A percentile compares a stretch with the other conserved stretches of the same genome.
Evolutionary conservation across 2,329 filamentous ascomycete species (phyloP).

Genomic region (Gliomastix tumulicola): DNA sequence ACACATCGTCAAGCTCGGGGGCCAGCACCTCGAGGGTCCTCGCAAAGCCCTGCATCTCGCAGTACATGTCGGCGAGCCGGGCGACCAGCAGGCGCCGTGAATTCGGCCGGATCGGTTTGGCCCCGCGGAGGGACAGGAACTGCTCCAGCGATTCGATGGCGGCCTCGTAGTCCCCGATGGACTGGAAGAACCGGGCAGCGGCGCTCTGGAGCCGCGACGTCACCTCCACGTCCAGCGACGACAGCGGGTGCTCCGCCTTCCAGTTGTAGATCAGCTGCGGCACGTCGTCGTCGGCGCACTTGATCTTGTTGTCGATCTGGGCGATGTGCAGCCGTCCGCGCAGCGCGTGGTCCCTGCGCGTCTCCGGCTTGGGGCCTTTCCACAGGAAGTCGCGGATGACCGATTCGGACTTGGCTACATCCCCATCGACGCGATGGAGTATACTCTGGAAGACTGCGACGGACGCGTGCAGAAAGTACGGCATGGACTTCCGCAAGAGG

Average conservation of each 20-base stretch:
- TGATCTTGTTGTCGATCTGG: constrained; percentile 24
- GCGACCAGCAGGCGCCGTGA: constrained; percentile 16
- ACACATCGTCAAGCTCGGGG: constrained; percentile 11
- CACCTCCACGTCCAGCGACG: constrained; percentile 22
- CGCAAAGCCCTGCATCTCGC: constrained; percentile 15
- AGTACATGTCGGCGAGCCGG: constrained; percentile 18
- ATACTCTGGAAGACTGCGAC: constrained; percentile 22
- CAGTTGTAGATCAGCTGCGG: constrained; percentile 20
- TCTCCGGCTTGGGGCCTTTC: constrained; percentile 6
- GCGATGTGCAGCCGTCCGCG: constrained; percentile 23
- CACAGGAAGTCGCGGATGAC: constrained; percentile 15
- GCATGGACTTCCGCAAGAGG: constrained; percentile 17
- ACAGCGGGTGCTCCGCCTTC: constrained; percentile 18
- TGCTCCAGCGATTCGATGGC: constrained; percentile 21
- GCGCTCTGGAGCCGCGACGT: constrained; percentile 21
- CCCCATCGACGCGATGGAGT: constrained; percentile 15
- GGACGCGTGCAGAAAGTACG: constrained; percentile 21
- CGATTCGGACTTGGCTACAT: constrained; percentile 14
- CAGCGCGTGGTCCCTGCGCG: constrained; percentile 17
- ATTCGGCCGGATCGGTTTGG: constrained; percentile 15
- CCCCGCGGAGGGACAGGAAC: constrained; percentile 13
- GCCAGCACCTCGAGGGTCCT: constrained; percentile 13
- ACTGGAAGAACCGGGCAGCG: constrained; percentile 22
- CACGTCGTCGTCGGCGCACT: constrained; percentile 19
- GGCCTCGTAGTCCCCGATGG: constrained; percentile 19